Evolutionary conservation across 805 yeast genomes (phyloP), one percentile per base, ranked within the genome.

Genomic region (Vanderwaltozyma yarrowii): DNA sequence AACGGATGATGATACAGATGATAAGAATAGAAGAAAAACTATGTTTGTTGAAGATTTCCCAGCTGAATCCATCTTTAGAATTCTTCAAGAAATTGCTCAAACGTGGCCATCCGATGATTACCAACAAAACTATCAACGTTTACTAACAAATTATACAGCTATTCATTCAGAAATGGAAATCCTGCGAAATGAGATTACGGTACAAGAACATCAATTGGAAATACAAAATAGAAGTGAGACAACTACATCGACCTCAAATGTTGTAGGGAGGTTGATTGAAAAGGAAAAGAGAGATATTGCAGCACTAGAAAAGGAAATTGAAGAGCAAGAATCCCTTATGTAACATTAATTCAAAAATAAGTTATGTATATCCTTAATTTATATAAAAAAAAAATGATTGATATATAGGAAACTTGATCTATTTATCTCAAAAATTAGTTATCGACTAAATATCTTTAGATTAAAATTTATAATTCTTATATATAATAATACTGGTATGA

Each of bases 141-240:
- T 65, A 5, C 58, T 70, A 9, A 68, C 66, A 21, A 60, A 61
- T 17, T 80, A 73, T 48, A 57, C 63, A 38, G 56, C 56, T 25
- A 61, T 72, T 40, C 54, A 70, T 17, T 46, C 63, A 1, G 53
- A 57, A 25, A 50, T 67, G 30, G 61, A 62, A 35, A 50, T 53
- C n/a, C 54, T 62, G 4, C 37, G 40, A 19, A 44, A 40, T 18
- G 49, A 55, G 38, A 36, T 47, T 32, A 45, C 45, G 36, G 33
- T 37, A 33, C 51, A 61, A 42, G 59, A 54, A 37, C 45, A 44
- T 16, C 56, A 53, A 30, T 35, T 57, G 14, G 61, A 62, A 30
- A 36, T 48, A 6, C 36, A 38, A 21, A 21, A 42, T 17, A 45
- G 38, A 21, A 30, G 26, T 27, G 41, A 32, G n/a, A 40, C 43